phyloP scores from a whole-genome alignment of 495 filamentous ascomycete species.

The Penicillium egyptiacum region DNA sequence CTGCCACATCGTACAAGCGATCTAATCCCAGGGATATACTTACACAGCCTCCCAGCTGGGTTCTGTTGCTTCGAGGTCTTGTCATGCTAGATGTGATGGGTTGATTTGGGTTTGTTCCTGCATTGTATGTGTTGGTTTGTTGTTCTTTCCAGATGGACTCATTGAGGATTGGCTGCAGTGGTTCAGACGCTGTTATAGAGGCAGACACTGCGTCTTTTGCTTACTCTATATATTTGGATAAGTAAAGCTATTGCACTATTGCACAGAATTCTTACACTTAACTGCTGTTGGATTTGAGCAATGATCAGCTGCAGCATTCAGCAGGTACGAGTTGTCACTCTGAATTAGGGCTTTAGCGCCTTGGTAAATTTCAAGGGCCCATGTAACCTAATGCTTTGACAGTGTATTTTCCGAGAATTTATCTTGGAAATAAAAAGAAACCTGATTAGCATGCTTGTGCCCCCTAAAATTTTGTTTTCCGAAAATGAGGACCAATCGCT shows the following conservation, averaged over 20 bases:
- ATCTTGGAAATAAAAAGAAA: background rate
- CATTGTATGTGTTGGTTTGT: background rate
- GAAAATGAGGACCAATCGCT: background rate
- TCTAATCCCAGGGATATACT: background rate
- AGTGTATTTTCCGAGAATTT: background rate
- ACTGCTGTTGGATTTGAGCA: background rate
- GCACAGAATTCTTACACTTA: too few species aligned
- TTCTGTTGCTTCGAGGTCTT: background rate
- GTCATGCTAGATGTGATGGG: background rate
- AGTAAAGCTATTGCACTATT: too few species aligned
- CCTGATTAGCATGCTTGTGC: background rate
- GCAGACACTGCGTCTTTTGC: background rate
- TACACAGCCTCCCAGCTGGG: background rate
- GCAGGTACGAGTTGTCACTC: background rate
- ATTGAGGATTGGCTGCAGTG: too few species aligned
- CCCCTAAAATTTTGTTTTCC: background rate
- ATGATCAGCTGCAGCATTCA: background rate
- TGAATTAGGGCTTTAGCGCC: background rate
- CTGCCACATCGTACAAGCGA: background rate
- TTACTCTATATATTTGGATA: background rate
- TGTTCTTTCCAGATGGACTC: background rate
- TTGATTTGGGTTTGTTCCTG: background rate
- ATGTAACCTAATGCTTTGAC: background rate
- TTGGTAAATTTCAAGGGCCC: background rate
- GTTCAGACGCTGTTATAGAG: background rate